Percentiles rank a stretch among this genome's conserved stretches.
These are phyloP conservation scores for Sicyos edulis DNA, from an alignment of 306 rosid species.

Conservation along the genomic window DNA sequence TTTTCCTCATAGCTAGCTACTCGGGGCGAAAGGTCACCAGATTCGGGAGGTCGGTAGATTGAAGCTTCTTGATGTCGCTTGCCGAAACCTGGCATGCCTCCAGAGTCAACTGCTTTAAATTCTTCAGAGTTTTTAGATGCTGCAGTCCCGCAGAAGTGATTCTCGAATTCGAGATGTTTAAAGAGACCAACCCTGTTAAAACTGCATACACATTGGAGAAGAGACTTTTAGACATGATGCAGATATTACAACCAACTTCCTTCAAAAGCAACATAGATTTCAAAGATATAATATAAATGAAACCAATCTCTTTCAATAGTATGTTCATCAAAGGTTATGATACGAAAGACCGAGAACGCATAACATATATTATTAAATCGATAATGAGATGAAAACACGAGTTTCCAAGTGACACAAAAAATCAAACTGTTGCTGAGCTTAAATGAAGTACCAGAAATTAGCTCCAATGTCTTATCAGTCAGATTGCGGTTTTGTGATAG, in stretches of 20 bases:
- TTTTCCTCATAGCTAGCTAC: conserved; percentile 25
- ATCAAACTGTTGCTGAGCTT: not conserved
- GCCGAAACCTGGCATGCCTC: conserved; percentile 80
- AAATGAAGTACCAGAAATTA: conserved; percentile 57
- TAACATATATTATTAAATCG: too few species aligned
- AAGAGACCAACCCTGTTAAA: conserved; percentile 61
- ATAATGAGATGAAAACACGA: too few species aligned
- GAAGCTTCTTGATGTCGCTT: conserved; percentile 67
- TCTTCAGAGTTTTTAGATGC: conserved; percentile 69
- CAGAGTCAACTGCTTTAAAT: conserved; percentile 71
- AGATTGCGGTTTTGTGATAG: conserved; percentile 82
- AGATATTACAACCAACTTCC: too few species aligned
- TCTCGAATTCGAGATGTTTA: conserved; percentile 68
- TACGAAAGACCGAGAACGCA: too few species aligned
- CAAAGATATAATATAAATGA: not conserved
- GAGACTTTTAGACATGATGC: too few species aligned
- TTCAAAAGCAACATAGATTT: not conserved
- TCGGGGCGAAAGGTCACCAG: conserved; percentile 84
- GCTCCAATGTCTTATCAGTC: conserved; percentile 74
- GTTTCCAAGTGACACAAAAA: too few species aligned
- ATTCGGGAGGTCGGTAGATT: conserved; percentile 58
- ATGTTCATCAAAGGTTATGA: too few species aligned
- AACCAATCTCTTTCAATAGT: not conserved
- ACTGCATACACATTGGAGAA: conserved; percentile 49
- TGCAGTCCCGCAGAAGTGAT: conserved; percentile 59